Base-by-base conservation (phyloP, 1,139 yeast species). In the Eremothecium sinecaudum region DNA sequence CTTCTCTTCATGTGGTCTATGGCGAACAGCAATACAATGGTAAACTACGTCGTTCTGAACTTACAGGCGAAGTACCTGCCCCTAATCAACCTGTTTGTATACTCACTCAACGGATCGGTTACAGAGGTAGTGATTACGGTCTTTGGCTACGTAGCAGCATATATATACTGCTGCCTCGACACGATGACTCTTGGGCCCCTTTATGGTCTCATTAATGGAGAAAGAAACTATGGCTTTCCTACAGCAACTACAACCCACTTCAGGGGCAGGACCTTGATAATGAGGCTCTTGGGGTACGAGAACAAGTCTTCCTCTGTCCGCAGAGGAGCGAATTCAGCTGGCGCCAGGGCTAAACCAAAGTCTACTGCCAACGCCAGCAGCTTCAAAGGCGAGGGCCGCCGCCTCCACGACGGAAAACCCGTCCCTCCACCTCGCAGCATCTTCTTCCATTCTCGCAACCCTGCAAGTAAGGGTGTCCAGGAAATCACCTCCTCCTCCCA, bases 401-500 rank as follows among this genome's bases (percentile, higher is more conserved):
- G 30, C n/a, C 30, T 27, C 17, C 20, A 27, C 21, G 30, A 27
- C 30, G 30, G 30, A n/a, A 27, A 27, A 18, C 5, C 30, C 19
- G 14, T 27, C 30, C 11, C 30, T 4, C 15, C 21, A 4, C 21
- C 30, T 16, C 30, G 30, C 19, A n/a, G 21, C 5, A 18, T 11
- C 9, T 23, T 23, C 25, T 7, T 10, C 10, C 9, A 19, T 3
- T 12, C 28, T 16, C 16, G 28, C 28, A n/a, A 12, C 3, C 5
- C 16, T 12, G 4, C 16, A n/a, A 24, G n/a, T 16, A 16, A 16
- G 4, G 3, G 16, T 12, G 71, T 70, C 42, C 39, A 56, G 41
- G 63, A 59, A 45, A 53, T 79, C 41, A 48, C 62, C 27, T 56
- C 73, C 41, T 63, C 64, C 43, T 70, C 69, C 43, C 84, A 80